Percentiles rank a stretch among this genome's conserved stretches.
Conservation (phyloP, 73 alveolate species). For the Diophrys appendiculata region DNA sequence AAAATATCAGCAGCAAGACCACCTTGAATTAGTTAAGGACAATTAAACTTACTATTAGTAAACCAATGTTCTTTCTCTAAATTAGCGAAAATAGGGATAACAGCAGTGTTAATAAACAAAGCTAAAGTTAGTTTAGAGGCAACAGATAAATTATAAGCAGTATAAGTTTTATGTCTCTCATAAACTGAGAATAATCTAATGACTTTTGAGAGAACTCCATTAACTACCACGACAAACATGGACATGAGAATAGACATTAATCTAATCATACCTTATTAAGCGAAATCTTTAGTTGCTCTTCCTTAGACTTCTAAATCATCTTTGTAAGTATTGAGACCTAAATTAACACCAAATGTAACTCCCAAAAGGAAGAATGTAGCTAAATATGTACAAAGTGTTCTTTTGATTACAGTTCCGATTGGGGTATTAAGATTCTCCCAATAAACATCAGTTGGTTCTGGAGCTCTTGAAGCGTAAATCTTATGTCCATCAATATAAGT, state of each 20-base stretch:
- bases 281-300: background rate
- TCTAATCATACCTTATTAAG: background rate
- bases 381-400: constrained; percentile 28
- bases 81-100: constrained; percentile 56
- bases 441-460: constrained; percentile 80
- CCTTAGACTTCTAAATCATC: constrained; percentile 37
- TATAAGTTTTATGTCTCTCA: constrained; percentile 65
- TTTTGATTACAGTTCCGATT: constrained; percentile 23
- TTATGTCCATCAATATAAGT: constrained; percentile 1
- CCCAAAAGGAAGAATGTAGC: constrained; percentile 50
- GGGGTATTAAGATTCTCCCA: constrained; percentile 70
- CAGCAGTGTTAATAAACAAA: constrained; percentile 67
- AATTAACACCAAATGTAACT: constrained; percentile 55
- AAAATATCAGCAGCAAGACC: constrained; percentile 56
- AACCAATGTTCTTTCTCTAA: constrained; percentile 28
- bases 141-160: constrained; percentile 65
- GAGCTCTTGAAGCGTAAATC: constrained; percentile 41
- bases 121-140: constrained; percentile 68
- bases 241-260: constrained; percentile 36
- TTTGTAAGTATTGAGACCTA: constrained; percentile 52
- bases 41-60: constrained; percentile 2
- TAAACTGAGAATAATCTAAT: constrained; percentile 40
- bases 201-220: constrained; percentile 39
- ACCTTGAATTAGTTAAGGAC: background rate
- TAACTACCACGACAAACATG: constrained; percentile 52